These are phyloP conservation scores for Sphagnum contortum DNA, from an alignment of 225 moss, liverwort and hornwort genomes.

Conservation along the genomic window DNA sequence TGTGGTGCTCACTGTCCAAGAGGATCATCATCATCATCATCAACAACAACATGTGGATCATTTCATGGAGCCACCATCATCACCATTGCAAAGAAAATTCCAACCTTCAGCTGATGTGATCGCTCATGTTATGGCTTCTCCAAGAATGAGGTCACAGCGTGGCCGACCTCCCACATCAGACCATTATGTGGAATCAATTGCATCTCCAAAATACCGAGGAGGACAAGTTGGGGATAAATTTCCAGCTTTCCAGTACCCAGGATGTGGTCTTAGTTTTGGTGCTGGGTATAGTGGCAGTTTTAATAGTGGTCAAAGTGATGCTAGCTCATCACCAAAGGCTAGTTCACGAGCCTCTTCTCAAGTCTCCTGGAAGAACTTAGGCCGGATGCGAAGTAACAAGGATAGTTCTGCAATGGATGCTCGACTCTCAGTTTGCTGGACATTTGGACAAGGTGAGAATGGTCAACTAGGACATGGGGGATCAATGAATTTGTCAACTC, in stretches of 20 bases:
- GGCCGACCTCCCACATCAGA: slow-evolving; percentile 19
- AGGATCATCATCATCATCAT: background rate
- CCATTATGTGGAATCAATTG: slow-evolving; percentile 28
- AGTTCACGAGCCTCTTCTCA: slow-evolving; percentile 24
- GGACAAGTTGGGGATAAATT: slow-evolving; percentile 22
- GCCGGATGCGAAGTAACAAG: slow-evolving; percentile 20
- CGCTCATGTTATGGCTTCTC: background rate
- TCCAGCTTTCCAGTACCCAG: slow-evolving; percentile 1
- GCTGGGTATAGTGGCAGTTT: too few relatives aligned
- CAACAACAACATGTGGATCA: slow-evolving; percentile 10
- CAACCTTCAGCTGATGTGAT: too few relatives aligned
- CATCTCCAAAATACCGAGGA: slow-evolving; percentile 25
- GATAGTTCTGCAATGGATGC: slow-evolving; percentile 26
- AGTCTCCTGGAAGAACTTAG: slow-evolving; percentile 26
- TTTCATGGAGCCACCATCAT: slow-evolving; percentile 8
- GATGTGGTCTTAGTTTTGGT: too few relatives aligned
- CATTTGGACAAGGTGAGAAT: slow-evolving; percentile 54
- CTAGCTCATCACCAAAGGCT: slow-evolving; percentile 26
- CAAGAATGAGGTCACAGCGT: background rate
- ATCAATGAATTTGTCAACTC: slow-evolving; percentile 18
- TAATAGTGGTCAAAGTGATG: slow-evolving; percentile 10
- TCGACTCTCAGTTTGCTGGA: slow-evolving; percentile 39
- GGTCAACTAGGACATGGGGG: slow-evolving; percentile 40
- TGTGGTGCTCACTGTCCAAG: slow-evolving; percentile 23
- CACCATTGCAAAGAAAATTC: slow-evolving; percentile 25